Evolutionary conservation across 1,139 yeast genomes (phyloP), one percentile per base, ranked within the genome.

Genomic region (Pichia sp.): DNA sequence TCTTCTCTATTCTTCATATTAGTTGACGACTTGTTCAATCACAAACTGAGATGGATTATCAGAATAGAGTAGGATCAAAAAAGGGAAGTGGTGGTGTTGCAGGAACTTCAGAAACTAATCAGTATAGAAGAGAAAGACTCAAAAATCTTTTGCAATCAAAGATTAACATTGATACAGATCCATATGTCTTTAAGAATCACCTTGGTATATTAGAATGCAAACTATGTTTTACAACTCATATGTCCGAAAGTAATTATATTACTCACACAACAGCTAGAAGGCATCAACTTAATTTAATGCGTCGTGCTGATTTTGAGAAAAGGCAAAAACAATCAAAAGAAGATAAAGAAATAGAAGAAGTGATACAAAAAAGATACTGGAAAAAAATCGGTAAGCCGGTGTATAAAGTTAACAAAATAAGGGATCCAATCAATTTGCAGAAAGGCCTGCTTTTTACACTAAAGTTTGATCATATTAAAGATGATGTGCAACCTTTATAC

Each of bases 191-290:
- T 64, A 75, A 79, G 56, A 86, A 85, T 62, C 88, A 83, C 58
- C 66, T 82, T 27, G 96, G 96, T 2, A 67, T 79, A 43, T 69
- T 83, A 33, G 96, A 87, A 61, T 88, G 96, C 63, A 73, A 76
- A 42, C 70, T 87, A 34, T 88, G 96, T 62, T 66, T 81, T 34
- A 87, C 96, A 1, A 75, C 85, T 0, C 96, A 87, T 65, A 71
- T 75, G 31, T 78, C 81, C 34, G 90, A 84, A 53, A 77, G 86
- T n/a, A 81, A 89, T 7, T 88, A 86, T 60, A 70, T 87, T 25
- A 75, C 89, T 1, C 96, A 88, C 59, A 74, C 89, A 4, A 85
- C 87, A 43, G 96, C 95, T 3, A 73, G 77, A 52, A 83, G 83
- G 63, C 96, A 88, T 63, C 85, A 79, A 60, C 64, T 79, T 56